These are phyloP conservation scores for Boechera stricta DNA, from an alignment of 345 rosid genomes.

Conservation along the genomic window DNA sequence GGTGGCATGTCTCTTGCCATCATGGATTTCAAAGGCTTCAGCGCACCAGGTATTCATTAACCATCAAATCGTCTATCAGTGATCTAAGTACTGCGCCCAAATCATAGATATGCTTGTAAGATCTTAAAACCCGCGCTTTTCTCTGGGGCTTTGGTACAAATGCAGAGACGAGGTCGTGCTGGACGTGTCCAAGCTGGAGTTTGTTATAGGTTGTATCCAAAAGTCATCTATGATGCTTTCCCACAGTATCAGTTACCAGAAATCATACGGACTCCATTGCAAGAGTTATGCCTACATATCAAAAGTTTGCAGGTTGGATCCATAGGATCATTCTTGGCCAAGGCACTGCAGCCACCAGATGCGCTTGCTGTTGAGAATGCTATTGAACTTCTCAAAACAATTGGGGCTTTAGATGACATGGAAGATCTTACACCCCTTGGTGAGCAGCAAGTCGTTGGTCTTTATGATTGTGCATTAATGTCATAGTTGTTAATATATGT, in stretches of 20 bases:
- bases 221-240: constrained; percentile 77
- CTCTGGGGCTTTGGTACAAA: constrained; percentile 31
- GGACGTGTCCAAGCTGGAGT: constrained; percentile 98
- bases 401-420: constrained; percentile 82
- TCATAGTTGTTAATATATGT: constrained; percentile 21
- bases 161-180: constrained; percentile 96
- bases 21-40: constrained; percentile 98
- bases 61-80: constrained; percentile 10
- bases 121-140: constrained; percentile 9
- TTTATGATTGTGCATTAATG: constrained; percentile 10
- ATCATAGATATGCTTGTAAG: constrained; percentile 2
- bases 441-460: constrained; percentile 38
- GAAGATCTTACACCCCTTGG: constrained; percentile 97
- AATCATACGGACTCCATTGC: constrained; percentile 92
- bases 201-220: constrained; percentile 92
- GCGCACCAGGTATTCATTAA: constrained; percentile 74
- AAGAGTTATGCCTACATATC: constrained; percentile 89
- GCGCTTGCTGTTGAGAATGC: constrained; percentile 95
- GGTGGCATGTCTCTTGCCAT: constrained; percentile 91
- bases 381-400: constrained; percentile 89
- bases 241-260: constrained; percentile 86
- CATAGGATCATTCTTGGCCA: constrained; percentile 84
- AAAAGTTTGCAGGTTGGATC: constrained; percentile 91
- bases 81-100: constrained; percentile 24
- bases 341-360: constrained; percentile 98